These are phyloP conservation scores for Penicillium coprophilum DNA, from an alignment of 495 filamentous ascomycete species.

Conservation along the genomic window DNA sequence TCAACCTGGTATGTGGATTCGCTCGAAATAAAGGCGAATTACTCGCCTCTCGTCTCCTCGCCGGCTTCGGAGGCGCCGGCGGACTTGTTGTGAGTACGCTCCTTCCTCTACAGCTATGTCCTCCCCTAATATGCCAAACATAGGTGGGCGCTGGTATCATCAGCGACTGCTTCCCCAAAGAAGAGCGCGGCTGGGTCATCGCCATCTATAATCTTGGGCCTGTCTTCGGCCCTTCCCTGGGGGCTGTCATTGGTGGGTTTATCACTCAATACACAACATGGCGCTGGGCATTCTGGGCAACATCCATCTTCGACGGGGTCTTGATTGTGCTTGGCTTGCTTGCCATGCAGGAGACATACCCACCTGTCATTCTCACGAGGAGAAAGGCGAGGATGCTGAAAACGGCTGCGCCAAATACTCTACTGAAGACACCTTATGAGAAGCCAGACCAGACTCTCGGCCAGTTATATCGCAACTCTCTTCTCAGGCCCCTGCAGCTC, in stretches of 20 bases:
- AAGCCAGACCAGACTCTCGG: background rate
- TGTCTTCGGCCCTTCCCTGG: conserved; percentile 54
- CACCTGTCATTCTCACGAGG: conserved; percentile 49
- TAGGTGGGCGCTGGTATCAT: conserved; percentile 34
- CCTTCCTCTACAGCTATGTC: background rate
- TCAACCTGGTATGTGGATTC: conserved; percentile 54
- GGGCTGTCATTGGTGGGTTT: conserved; percentile 54
- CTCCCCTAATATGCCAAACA: background rate
- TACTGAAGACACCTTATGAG: conserved; percentile 3
- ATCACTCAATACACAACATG: conserved; percentile 53
- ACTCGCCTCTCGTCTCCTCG: conserved; percentile 36
- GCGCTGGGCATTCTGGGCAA: conserved; percentile 39
- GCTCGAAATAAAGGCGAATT: conserved; percentile 44
- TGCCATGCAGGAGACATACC: conserved; percentile 60
- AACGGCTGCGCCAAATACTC: background rate
- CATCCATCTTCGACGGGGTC: conserved; percentile 52
- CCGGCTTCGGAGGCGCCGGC: background rate
- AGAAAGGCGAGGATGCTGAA: background rate
- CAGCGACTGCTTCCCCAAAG: conserved; percentile 52
- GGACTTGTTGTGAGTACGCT: conserved; percentile 25
- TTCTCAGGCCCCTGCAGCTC: conserved; percentile 43
- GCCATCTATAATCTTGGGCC: conserved; percentile 53
- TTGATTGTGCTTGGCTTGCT: conserved; percentile 57
- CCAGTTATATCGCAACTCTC: conserved; percentile 6
- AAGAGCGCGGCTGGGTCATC: conserved; percentile 59